Conservation (phyloP, 2,329 filamentous ascomycete species). For the Pestalotiopsis sp. region DNA sequence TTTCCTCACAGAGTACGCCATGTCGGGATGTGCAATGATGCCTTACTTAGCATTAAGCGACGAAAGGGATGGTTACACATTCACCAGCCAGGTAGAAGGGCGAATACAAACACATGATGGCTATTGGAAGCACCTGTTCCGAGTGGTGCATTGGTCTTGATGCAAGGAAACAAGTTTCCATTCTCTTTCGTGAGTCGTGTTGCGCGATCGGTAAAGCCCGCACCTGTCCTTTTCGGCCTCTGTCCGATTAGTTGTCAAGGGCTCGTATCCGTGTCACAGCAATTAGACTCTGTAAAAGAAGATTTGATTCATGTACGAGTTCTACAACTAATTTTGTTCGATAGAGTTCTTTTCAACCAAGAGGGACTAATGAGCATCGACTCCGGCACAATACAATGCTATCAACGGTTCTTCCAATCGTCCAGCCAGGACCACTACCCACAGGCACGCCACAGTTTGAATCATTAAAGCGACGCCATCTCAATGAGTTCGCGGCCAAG, state of each 20-base stretch:
- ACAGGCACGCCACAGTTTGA: not conserved
- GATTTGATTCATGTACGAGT: not conserved
- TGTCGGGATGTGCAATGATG: too few species aligned
- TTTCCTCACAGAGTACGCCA: too few species aligned
- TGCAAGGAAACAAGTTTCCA: not conserved
- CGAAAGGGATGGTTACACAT: too few species aligned
- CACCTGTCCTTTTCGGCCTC: not conserved
- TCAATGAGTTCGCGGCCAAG: not conserved
- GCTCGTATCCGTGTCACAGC: too few species aligned
- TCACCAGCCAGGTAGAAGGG: too few species aligned
- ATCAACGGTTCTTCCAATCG: not conserved
- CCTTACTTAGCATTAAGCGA: too few species aligned
- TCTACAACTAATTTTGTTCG: not conserved
- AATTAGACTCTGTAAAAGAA: not conserved
- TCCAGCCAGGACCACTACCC: not conserved
- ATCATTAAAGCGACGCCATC: not conserved
- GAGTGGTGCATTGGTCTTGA: not conserved
- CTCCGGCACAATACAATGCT: not conserved
- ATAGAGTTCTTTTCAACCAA: not conserved
- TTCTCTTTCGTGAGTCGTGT: not conserved
- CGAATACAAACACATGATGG: too few species aligned
- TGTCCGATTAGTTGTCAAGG: not conserved
- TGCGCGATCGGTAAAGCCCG: not conserved
- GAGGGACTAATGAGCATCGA: not conserved
- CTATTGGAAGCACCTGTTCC: not conserved